Percentiles rank a stretch among this genome's conserved stretches.
Conservation (phyloP, 2,329 filamentous ascomycete genomes). For the Zalaria sp. region DNA sequence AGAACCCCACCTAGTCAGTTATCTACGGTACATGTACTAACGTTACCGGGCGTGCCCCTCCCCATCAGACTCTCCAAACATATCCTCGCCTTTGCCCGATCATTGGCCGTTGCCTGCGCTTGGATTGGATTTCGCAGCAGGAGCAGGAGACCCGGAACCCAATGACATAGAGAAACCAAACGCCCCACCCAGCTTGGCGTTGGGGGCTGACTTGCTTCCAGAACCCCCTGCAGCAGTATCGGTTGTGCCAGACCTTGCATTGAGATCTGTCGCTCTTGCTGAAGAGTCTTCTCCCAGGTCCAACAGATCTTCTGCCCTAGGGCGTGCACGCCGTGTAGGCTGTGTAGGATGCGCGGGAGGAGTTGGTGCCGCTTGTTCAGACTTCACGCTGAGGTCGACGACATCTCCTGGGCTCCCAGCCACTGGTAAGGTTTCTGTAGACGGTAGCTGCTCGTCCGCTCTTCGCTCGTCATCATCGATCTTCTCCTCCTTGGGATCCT, state of each 20-base stretch:
- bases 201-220: constrained; percentile 18
- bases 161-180: constrained; percentile 9
- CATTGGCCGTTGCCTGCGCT: constrained; percentile 23
- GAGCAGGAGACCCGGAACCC: not conserved
- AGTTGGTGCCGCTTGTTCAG: constrained; percentile 3
- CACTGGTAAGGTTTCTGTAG: not conserved
- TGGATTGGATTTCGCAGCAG: not conserved
- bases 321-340: constrained; percentile 32
- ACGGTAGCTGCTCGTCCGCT: not conserved
- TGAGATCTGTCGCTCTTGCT: constrained; percentile 13
- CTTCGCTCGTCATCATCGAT: not conserved
- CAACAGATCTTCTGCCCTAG: constrained; percentile 32
- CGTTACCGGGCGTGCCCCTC: constrained; percentile 12
- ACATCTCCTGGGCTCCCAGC: constrained; percentile 11
- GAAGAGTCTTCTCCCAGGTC: constrained; percentile 9
- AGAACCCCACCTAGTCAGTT: too few species aligned
- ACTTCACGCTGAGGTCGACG: constrained; percentile 10
- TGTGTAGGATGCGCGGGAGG: constrained; percentile 9
- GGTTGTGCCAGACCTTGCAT: constrained; percentile 22
- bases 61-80: constrained; percentile 70
- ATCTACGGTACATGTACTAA: too few species aligned
- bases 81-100: constrained; percentile 66
- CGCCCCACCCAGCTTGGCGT: constrained; percentile 9
- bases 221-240: constrained; percentile 8
- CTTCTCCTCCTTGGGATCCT: constrained; percentile 16